phyloP scores from a whole-genome alignment of 371 early-diverging fungal genomes.

The Mucor saturninus region DNA sequence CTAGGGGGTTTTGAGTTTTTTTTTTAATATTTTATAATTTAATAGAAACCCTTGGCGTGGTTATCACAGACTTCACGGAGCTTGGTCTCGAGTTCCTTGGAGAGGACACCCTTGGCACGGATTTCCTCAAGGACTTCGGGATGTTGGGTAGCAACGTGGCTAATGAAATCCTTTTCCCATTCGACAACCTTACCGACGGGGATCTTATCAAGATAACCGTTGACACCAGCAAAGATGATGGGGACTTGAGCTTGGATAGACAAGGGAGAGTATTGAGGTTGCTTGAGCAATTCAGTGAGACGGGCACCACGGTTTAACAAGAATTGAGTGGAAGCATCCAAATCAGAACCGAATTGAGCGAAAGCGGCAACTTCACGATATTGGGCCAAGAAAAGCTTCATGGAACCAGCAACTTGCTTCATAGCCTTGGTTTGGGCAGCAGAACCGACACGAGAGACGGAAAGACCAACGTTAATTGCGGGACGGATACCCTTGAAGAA shows the following conservation, averaged over 20 bases:
- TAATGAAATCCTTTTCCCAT: conserved; percentile 90
- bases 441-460: conserved; percentile 98
- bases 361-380: conserved; percentile 99
- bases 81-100: conserved; percentile 81
- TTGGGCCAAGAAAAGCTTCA: conserved; percentile 97
- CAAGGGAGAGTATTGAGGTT: conserved; percentile 92
- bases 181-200: conserved; percentile 88
- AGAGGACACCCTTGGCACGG: conserved; percentile 77
- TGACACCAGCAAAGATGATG: conserved; percentile 94
- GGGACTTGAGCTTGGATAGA: conserved; percentile 94
- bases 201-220: conserved; percentile 97
- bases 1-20: neutral
- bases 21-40: conserved; percentile 27
- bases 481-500: conserved; percentile 99
- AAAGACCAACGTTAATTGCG: conserved; percentile 98
- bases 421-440: conserved; percentile 98
- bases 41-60: conserved; percentile 88
- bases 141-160: conserved; percentile 87
- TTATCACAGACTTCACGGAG: conserved; percentile 82
- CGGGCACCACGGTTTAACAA: conserved; percentile 97
- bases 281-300: conserved; percentile 95
- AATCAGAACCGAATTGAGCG: conserved; percentile 97
- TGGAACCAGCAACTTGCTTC: conserved; percentile 98
- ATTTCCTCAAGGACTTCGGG: conserved; percentile 86
- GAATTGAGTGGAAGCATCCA: conserved; percentile 98